These are phyloP conservation scores for Hypoxylon sp. DNA, from an alignment of 2,329 filamentous ascomycete genomes.

Conservation along the genomic window DNA sequence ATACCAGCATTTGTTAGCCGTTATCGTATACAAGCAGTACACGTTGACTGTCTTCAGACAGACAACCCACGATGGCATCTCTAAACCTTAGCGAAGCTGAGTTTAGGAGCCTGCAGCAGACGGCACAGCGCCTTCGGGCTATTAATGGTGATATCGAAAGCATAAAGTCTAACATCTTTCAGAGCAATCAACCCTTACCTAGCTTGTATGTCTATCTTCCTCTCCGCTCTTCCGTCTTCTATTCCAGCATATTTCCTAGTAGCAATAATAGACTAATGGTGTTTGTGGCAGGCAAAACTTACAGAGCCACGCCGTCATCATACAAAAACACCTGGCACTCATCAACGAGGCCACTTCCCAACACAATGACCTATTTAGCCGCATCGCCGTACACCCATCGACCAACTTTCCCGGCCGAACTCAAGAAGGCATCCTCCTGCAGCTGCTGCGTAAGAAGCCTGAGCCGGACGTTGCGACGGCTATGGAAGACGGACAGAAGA, in stretches of 20 bases:
- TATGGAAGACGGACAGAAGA: slow-evolving; percentile 71
- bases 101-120: slow-evolving; percentile 76
- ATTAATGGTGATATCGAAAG: slow-evolving; percentile 76
- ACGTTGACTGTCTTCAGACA: background rate
- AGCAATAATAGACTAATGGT: background rate
- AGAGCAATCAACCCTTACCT: slow-evolving; percentile 72
- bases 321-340: slow-evolving; percentile 75
- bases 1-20: background rate
- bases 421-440: slow-evolving; percentile 73
- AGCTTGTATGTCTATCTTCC: slow-evolving; percentile 64
- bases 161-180: slow-evolving; percentile 69
- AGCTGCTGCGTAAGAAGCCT: slow-evolving; percentile 84
- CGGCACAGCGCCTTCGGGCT: slow-evolving; percentile 74
- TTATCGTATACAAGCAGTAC: background rate
- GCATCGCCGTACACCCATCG: slow-evolving; percentile 79
- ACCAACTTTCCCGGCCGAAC: slow-evolving; percentile 79
- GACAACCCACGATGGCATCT: slow-evolving; percentile 51
- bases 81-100: slow-evolving; percentile 69
- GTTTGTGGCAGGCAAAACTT: slow-evolving; percentile 69
- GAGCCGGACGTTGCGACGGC: slow-evolving; percentile 82
- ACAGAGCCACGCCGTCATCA: slow-evolving; percentile 77
- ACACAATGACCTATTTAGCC: slow-evolving; percentile 74
- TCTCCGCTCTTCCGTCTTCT: background rate
- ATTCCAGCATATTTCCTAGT: background rate
- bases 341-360: slow-evolving; percentile 74